Conservation (phyloP, 495 filamentous ascomycete species). For the Pyrenopolyporus hunteri region DNA sequence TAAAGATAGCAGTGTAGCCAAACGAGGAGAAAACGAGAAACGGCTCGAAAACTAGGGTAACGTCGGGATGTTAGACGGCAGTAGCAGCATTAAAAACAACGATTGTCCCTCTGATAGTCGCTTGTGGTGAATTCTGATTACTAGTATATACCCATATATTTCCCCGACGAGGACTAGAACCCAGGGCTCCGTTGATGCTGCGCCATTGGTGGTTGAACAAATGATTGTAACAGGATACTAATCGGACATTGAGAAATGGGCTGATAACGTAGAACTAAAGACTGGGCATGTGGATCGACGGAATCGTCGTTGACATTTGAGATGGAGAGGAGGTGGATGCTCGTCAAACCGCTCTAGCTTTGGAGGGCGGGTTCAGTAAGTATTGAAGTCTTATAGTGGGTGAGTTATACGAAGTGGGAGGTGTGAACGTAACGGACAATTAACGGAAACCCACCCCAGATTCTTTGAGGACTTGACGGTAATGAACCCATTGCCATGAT, state of each 20-base stretch:
- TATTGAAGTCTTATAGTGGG: not conserved
- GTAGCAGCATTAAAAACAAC: not conserved
- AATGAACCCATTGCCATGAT: too few species aligned
- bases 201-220: not conserved
- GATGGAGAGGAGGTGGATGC: constrained; percentile 24
- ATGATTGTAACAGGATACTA: not conserved
- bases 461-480: constrained; percentile 10
- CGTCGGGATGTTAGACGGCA: not conserved
- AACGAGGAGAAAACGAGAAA: not conserved
- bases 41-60: not conserved
- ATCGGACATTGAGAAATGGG: not conserved
- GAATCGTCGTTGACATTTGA: too few species aligned
- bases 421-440: not conserved
- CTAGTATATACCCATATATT: not conserved
- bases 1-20: not conserved
- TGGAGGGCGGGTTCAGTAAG: too few species aligned
- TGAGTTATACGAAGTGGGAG: not conserved
- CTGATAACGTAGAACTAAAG: constrained; percentile 3
- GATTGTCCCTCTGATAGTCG: not conserved
- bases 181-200: not conserved
- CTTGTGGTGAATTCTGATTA: not conserved
- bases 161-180: not conserved
- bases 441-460: not conserved
- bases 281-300: too few species aligned
- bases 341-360: constrained; percentile 3